Base-by-base conservation (phyloP, 352 stramenopile species). In the Stephanocyclus meneghinianus region DNA sequence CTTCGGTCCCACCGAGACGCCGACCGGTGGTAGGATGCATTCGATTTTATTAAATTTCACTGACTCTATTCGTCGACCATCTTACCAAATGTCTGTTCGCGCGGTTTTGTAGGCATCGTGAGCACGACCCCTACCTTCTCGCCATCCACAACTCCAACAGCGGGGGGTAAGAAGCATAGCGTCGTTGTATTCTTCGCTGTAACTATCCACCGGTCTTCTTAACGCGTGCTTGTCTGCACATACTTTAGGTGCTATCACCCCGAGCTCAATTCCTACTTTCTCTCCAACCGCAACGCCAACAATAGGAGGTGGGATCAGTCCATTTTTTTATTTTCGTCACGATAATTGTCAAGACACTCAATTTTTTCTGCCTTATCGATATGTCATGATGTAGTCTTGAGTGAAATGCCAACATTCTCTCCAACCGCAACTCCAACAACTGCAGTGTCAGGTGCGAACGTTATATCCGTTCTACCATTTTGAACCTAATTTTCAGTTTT, bases 251-350 rank as follows among this genome's bases (percentile, higher is more conserved):
- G 13, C 29, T 32, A 26, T 32, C 11, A 13, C 51, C 0, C 51
- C 1, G 35, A 35, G 9, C 8, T 56, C 15, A 65, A 37, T 13
- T 4, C 67, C 32, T 68, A 75, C 40, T 4, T 68, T 75, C 18
- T 68, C 18, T 42, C 6, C 69, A 83, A 44, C 75, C 80, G 11
- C 68, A 75, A 44, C 32, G 71, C 32, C 67, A 65, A 40, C 59
- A 87, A 35, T 47, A 15, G 64, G 73, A 51, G 65, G 42, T 2
- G 30, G 18, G 51, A 40, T 9, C 35, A 4, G 7, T 40, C 57
- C 78, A 9, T 8, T 56, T 16, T 83, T 78, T 55, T 26, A 26
- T 26, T 1, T 26, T 26, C 21, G 21, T 26, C 21, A 26, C 21
- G 21, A 26, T 26, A 26, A 26, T 1, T 26, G 21, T 26, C 21